Conservation (phyloP, 2,329 filamentous ascomycete genomes). For the Raffaelea albimanens region DNA sequence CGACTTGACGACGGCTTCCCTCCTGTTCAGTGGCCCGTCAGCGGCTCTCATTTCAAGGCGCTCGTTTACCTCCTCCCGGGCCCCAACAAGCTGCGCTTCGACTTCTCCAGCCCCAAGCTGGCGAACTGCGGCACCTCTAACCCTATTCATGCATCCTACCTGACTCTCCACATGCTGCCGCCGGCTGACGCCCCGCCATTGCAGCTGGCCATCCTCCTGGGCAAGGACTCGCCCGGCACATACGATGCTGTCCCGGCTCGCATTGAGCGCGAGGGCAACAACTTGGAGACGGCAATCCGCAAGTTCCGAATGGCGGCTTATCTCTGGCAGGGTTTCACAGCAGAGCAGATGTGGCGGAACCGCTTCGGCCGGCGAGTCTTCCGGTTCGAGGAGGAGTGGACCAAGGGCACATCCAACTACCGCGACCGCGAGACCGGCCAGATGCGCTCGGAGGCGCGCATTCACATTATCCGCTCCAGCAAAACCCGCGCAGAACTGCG, state of each 20-base stretch:
- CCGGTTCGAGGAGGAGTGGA: slow-evolving; percentile 93
- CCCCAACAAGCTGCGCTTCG: slow-evolving; percentile 77
- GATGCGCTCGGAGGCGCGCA: slow-evolving; percentile 83
- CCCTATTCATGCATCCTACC: slow-evolving; percentile 66
- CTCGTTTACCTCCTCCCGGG: slow-evolving; percentile 86
- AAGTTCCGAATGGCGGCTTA: slow-evolving; percentile 96
- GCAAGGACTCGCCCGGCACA: slow-evolving; percentile 75
- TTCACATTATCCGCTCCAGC: slow-evolving; percentile 75
- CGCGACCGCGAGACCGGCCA: slow-evolving; percentile 61
- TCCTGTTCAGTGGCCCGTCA: slow-evolving; percentile 75
- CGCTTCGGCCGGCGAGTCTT: slow-evolving; percentile 79
- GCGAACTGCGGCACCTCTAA: slow-evolving; percentile 57
- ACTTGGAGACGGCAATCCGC: slow-evolving; percentile 65
- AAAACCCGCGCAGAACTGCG: slow-evolving; percentile 80
- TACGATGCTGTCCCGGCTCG: slow-evolving; percentile 76
- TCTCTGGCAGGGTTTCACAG: slow-evolving; percentile 93
- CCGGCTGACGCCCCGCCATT: slow-evolving; percentile 70
- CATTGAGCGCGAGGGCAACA: slow-evolving; percentile 70
- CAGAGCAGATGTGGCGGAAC: slow-evolving; percentile 90
- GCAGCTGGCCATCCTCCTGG: slow-evolving; percentile 80
- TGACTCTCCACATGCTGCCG: slow-evolving; percentile 81
- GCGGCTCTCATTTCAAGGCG: slow-evolving; percentile 83
- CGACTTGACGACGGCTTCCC: slow-evolving; percentile 83
- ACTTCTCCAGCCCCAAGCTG: slow-evolving; percentile 77
- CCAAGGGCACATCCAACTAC: slow-evolving; percentile 66